A percentile compares a stretch with the other conserved stretches of the same genome.
These are phyloP conservation scores for Yamadazyma blattariae DNA, from an alignment of 1,139 yeast species.

Conservation along the genomic window DNA sequence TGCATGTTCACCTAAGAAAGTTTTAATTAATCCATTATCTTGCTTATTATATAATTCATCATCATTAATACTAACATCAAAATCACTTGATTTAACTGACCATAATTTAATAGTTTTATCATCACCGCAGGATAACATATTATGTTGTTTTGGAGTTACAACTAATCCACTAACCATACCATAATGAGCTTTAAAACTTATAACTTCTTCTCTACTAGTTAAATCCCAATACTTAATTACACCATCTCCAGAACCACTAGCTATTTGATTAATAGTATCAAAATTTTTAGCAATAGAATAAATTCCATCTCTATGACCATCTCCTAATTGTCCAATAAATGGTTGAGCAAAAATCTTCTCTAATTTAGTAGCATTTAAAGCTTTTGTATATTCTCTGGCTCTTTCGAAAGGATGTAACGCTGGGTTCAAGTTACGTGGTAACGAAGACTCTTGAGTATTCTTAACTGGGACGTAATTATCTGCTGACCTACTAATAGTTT, in stretches of 20 bases:
- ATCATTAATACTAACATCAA: slow-evolving; percentile 28
- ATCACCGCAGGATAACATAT: slow-evolving; percentile 80
- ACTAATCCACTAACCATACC: slow-evolving; percentile 87
- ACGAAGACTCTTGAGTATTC: slow-evolving; percentile 81
- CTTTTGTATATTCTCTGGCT: slow-evolving; percentile 94
- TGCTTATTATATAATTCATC: slow-evolving; percentile 30
- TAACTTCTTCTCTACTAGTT: slow-evolving; percentile 66
- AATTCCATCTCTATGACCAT: slow-evolving; percentile 96
- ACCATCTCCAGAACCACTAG: slow-evolving; percentile 96
- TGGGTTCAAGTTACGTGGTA: slow-evolving; percentile 90
- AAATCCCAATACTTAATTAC: slow-evolving; percentile 91
- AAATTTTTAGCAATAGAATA: slow-evolving; percentile 83
- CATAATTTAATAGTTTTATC: slow-evolving; percentile 89
- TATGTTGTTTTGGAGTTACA: slow-evolving; percentile 65
- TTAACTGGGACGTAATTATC: slow-evolving; percentile 91
- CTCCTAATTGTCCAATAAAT: slow-evolving; percentile 90
- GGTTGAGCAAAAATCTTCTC: slow-evolving; percentile 98
- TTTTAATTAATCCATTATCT: slow-evolving; percentile 57
- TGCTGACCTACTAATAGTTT: slow-evolving; percentile 85
- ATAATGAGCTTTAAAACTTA: slow-evolving; percentile 83
- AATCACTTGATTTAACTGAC: slow-evolving; percentile 50
- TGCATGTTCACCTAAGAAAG: slow-evolving; percentile 81
- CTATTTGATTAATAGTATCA: slow-evolving; percentile 66
- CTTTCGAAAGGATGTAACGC: slow-evolving; percentile 96
- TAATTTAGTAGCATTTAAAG: slow-evolving; percentile 90